phyloP scores from a whole-genome alignment of 2,329 filamentous ascomycete genomes.

The Graphilbum ipis-grandicollis region DNA sequence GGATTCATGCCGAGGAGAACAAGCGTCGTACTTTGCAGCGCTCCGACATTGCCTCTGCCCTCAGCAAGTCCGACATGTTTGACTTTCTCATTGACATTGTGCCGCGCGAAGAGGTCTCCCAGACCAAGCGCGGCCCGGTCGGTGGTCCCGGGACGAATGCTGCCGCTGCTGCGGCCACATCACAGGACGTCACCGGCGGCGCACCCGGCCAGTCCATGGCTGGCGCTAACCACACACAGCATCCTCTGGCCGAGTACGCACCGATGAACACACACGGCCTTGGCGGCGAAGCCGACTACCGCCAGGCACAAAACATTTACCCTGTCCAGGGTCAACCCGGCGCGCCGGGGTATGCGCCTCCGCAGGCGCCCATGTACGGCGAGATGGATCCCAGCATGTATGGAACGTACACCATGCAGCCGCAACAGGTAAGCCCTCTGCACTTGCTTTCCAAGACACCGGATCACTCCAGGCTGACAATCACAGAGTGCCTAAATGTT shows the following conservation, averaged over 20 bases:
- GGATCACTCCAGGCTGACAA: too few relatives aligned
- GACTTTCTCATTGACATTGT: conserved; percentile 99
- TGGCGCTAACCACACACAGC: conserved; percentile 28
- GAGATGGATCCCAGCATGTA: conserved; percentile 69
- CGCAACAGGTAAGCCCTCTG: conserved; percentile 54
- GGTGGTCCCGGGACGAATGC: conserved; percentile 8
- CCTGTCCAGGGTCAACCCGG: conserved; percentile 60
- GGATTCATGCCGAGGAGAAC: conserved; percentile 99
- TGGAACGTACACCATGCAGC: conserved; percentile 60
- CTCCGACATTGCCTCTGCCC: conserved; percentile 86
- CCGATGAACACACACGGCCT: conserved; percentile 45
- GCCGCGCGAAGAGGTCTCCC: conserved; percentile 80
- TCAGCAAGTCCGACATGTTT: conserved; percentile 98
- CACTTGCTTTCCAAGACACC: too few relatives aligned
- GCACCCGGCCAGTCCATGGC: conserved; percentile 34
- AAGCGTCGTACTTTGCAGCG: conserved; percentile 90
- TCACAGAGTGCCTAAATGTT: background rate
- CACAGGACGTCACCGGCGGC: conserved; percentile 28
- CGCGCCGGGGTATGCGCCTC: conserved; percentile 58
- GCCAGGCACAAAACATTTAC: conserved; percentile 66
- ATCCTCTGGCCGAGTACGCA: conserved; percentile 36
- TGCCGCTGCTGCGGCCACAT: conserved; percentile 11
- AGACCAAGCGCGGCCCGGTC: conserved; percentile 56
- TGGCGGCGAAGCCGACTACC: conserved; percentile 59
- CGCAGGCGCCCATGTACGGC: conserved; percentile 64